These are phyloP conservation scores for Hypsizygus marmoreus DNA, from an alignment of 768 basidiomycete genomes.

Conservation along the genomic window DNA sequence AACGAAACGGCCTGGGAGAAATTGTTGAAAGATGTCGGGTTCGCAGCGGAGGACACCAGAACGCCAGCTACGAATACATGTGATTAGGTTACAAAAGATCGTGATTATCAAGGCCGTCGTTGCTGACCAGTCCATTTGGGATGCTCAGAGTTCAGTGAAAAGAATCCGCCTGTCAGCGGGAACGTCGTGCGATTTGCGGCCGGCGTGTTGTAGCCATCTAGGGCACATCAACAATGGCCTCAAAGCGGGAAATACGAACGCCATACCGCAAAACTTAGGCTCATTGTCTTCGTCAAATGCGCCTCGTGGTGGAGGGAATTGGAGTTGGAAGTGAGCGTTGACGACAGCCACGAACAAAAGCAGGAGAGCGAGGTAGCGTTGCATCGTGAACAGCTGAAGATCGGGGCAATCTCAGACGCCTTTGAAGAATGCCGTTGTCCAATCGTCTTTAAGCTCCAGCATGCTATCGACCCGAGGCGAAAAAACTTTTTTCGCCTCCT, in stretches of 20 bases:
- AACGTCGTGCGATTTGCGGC: conserved; percentile 64
- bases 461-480: too few relatives aligned
- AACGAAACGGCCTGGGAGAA: conserved; percentile 59
- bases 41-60: conserved; percentile 51
- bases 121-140: conserved; percentile 56
- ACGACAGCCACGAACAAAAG: conserved; percentile 45
- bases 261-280: conserved; percentile 66
- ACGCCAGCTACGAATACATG: conserved; percentile 43
- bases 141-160: conserved; percentile 69
- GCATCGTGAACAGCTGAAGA: conserved; percentile 11
- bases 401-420: background rate
- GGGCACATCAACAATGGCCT: conserved; percentile 4
- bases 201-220: conserved; percentile 65
- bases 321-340: conserved; percentile 78
- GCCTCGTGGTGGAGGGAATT: conserved; percentile 76
- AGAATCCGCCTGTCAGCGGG: conserved; percentile 63
- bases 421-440: background rate
- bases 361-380: conserved; percentile 24
- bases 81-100: background rate
- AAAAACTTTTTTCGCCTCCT: conserved; percentile 26
- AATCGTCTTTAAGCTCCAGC: conserved; percentile 3
- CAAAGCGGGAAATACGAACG: background rate
- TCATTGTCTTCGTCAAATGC: conserved; percentile 62
- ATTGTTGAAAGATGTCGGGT: conserved; percentile 64
- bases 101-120: conserved; percentile 7